Evolutionary conservation across 768 basidiomycete genomes (phyloP).

Genomic region (Kwoniella sp.): DNA sequence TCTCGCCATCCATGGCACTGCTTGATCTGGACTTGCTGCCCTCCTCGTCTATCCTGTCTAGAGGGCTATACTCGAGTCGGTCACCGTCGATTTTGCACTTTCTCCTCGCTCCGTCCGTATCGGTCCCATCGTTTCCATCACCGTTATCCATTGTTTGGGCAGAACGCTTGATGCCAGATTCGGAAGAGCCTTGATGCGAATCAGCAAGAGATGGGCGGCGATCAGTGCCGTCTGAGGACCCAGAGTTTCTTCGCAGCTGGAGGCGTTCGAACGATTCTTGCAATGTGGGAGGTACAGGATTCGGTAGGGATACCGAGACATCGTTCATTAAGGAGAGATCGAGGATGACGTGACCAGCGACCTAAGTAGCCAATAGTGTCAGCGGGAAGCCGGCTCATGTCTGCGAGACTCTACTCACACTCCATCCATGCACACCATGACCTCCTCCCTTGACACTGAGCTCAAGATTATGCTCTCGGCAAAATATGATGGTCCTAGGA

Average conservation of each 20-base stretch:
- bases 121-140: slow-evolving; percentile 3
- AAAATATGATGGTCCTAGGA: slow-evolving; percentile 70
- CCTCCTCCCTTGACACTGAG: slow-evolving; percentile 87
- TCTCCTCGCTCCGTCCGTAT: slow-evolving; percentile 13
- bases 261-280: slow-evolving; percentile 29
- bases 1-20: slow-evolving; percentile 7
- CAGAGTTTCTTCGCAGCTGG: slow-evolving; percentile 6
- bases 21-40: slow-evolving; percentile 6
- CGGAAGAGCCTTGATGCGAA: slow-evolving; percentile 14
- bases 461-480: slow-evolving; percentile 68
- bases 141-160: slow-evolving; percentile 18
- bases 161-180: slow-evolving; percentile 22
- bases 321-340: slow-evolving; percentile 73
- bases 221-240: not conserved
- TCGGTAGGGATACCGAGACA: slow-evolving; percentile 64
- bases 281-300: slow-evolving; percentile 24
- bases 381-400: no score
- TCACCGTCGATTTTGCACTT: slow-evolving; percentile 17
- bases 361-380: slow-evolving; percentile 38
- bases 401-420: slow-evolving; percentile 54
- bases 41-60: slow-evolving; percentile 15
- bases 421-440: slow-evolving; percentile 85
- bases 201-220: slow-evolving; percentile 21
- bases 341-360: slow-evolving; percentile 81
- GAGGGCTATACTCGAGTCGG: slow-evolving; percentile 8